These are phyloP conservation scores for Lentinula guzmanii DNA, from an alignment of 768 basidiomycete genomes.

Conservation along the genomic window DNA sequence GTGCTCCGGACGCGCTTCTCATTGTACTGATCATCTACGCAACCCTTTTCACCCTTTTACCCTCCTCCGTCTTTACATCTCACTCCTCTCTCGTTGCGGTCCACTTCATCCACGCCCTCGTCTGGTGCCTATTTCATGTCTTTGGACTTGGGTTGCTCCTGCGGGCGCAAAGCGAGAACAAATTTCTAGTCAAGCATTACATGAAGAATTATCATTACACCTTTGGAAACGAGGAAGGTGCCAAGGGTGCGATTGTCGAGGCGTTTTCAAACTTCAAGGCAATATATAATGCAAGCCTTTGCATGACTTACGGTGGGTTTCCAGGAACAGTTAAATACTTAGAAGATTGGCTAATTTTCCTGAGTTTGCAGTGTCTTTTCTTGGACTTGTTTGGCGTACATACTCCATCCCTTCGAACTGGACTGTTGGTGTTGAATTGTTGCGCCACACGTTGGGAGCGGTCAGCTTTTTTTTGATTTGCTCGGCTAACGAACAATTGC, in stretches of 20 bases:
- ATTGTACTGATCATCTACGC: constrained; percentile 70
- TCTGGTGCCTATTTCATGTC: constrained; percentile 85
- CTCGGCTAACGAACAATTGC: not conserved
- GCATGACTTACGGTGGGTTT: constrained; percentile 83
- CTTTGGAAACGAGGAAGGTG: constrained; percentile 45
- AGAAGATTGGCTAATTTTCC: constrained; percentile 2
- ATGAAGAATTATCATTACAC: constrained; percentile 92
- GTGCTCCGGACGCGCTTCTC: constrained; percentile 82
- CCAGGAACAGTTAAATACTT: too few species aligned
- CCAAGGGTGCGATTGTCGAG: constrained; percentile 79
- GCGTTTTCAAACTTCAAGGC: constrained; percentile 95
- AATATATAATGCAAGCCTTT: constrained; percentile 86
- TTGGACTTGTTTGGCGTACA: constrained; percentile 84
- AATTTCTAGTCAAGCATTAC: constrained; percentile 91
- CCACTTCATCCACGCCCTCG: constrained; percentile 77
- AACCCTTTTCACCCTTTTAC: constrained; percentile 51
- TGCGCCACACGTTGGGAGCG: constrained; percentile 83
- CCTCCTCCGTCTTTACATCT: constrained; percentile 17
- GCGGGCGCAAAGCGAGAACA: constrained; percentile 76
- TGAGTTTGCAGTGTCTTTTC: constrained; percentile 62
- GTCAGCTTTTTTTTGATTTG: constrained; percentile 39
- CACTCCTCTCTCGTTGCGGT: constrained; percentile 34
- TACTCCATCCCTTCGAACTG: constrained; percentile 79
- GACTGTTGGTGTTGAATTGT: constrained; percentile 80
- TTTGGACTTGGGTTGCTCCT: constrained; percentile 83